Evolutionary conservation across 495 filamentous ascomycete species (phyloP), one percentile per base, ranked within the genome.

Genomic region (Neohortaea acidophila): DNA sequence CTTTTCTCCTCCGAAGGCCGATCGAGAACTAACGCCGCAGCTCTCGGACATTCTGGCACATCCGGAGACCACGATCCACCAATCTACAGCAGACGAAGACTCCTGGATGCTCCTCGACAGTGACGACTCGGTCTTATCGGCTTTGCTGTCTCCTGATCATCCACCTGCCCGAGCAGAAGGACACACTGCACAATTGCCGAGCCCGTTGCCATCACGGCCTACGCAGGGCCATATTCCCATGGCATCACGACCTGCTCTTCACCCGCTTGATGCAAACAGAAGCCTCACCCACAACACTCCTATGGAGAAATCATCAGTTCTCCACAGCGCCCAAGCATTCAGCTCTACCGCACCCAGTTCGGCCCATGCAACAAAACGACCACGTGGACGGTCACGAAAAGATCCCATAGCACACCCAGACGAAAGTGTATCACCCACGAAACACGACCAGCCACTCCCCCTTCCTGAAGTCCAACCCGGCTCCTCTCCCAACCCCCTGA

Each of bases 381-480:
- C 23, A 8, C 45, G 46, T 14, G 54, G 44, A 13, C 49, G 54
- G 15, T 49, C 54, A 29, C 49, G 40, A 2, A 57, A 57, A 37
- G 39, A 21, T 8, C 19, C 4, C 5, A 11, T 12, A 19, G 6
- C 19, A 3, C 11, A 19, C 6, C 12, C 5, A 18, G 14, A 6
- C 15, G 8, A 7, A 18, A 12, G 4, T 18, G 4, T 18, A 6
- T 18, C 32, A 2, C 32, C 32, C 5, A 34, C 5, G 19, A 17
- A 17, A 18, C 13, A 19, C 17, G 32, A 19, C 12, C 32, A 19
- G 18, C 32, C 32, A 11, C 32, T 4, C 5, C 17, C n/a, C 14
- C 5, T 18, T 13, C 32, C 32, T 3, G 32, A 13, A 21, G 12
- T 18, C 2, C 14, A 13, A 18, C 21, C 32, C 4, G 15, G 21